phyloP scores from a whole-genome alignment of 2,329 filamentous ascomycete genomes.

The Paraphoma sp. region DNA sequence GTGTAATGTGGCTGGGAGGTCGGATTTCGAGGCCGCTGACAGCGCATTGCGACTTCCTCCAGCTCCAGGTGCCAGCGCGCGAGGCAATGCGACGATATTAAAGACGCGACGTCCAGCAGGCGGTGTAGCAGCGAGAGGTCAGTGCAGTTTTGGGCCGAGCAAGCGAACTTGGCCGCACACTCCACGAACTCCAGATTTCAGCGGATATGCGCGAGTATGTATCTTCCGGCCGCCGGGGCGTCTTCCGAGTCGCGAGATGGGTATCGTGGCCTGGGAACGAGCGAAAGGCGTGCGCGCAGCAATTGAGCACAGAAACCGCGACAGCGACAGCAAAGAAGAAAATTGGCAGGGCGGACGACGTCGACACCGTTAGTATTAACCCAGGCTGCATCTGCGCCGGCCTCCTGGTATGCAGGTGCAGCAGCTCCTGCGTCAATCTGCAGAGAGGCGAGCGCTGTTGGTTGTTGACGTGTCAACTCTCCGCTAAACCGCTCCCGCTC shows the following conservation, averaged over 20 bases:
- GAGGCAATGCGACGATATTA: constrained; percentile 42
- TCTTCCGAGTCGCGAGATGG: constrained; percentile 20
- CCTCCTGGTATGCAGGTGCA: constrained; percentile 44
- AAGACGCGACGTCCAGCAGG: constrained; percentile 44
- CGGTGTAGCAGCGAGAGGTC: constrained; percentile 45
- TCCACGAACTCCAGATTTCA: constrained; percentile 17
- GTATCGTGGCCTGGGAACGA: constrained; percentile 28
- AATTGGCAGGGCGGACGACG: constrained; percentile 35
- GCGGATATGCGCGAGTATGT: constrained; percentile 20
- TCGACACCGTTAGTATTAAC: constrained; percentile 41
- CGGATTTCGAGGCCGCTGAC: constrained; percentile 38
- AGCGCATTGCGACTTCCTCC: constrained; percentile 48
- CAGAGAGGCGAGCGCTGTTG: constrained; percentile 45
- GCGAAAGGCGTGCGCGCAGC: constrained; percentile 22
- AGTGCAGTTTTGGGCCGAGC: constrained; percentile 44
- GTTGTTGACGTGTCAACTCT: constrained; percentile 38
- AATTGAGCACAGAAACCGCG: constrained; percentile 25
- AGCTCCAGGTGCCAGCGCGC: constrained; percentile 35
- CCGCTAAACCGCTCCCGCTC: constrained; percentile 42
- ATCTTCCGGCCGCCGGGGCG: constrained; percentile 18
- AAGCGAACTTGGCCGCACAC: constrained; percentile 33
- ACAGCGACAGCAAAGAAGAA: constrained; percentile 20
- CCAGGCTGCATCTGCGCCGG: constrained; percentile 37
- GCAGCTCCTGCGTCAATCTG: constrained; percentile 50
- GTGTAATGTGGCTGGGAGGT: constrained; percentile 41